These are phyloP conservation scores for Colletotrichum gigasporum DNA, from an alignment of 2,329 filamentous ascomycete genomes.

Conservation along the genomic window DNA sequence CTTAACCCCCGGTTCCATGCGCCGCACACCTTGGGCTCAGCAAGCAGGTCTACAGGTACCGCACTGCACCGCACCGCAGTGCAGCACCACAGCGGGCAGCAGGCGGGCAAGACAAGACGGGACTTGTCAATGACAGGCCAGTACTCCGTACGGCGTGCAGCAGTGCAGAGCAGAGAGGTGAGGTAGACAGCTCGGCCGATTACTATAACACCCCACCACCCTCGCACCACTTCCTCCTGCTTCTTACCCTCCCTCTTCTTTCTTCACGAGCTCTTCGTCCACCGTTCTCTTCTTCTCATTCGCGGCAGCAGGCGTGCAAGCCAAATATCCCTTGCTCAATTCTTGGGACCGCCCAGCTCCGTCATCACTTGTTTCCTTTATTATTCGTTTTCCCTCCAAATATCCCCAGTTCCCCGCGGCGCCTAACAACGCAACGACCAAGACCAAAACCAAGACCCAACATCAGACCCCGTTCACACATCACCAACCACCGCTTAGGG, in stretches of 20 bases:
- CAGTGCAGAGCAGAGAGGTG: background rate
- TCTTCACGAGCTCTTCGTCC: constrained; percentile 67
- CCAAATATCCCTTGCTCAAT: constrained; percentile 56
- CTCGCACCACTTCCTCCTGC: constrained; percentile 51
- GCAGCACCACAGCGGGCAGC: constrained; percentile 5
- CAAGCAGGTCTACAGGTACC: constrained; percentile 32
- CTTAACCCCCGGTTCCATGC: background rate
- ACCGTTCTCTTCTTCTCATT: constrained; percentile 66
- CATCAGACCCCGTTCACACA: background rate
- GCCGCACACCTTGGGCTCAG: too few species aligned
- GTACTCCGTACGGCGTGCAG: background rate
- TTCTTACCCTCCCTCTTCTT: constrained; percentile 56
- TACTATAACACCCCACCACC: constrained; percentile 61
- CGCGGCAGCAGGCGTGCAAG: constrained; percentile 69
- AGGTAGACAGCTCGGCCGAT: constrained; percentile 16
- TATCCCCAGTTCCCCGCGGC: constrained; percentile 18
- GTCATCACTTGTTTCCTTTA: constrained; percentile 54
- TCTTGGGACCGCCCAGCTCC: constrained; percentile 65
- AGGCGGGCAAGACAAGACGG: constrained; percentile 11
- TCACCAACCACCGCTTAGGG: background rate
- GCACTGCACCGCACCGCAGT: constrained; percentile 19
- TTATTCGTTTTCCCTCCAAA: constrained; percentile 46
- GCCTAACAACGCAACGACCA: background rate
- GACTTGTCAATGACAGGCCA: constrained; percentile 6
- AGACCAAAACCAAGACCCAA: background rate